Evolutionary conservation across 2,329 filamentous ascomycete species (phyloP), one percentile per base, ranked within the genome.

Genomic region (Byssothecium circinans): DNA sequence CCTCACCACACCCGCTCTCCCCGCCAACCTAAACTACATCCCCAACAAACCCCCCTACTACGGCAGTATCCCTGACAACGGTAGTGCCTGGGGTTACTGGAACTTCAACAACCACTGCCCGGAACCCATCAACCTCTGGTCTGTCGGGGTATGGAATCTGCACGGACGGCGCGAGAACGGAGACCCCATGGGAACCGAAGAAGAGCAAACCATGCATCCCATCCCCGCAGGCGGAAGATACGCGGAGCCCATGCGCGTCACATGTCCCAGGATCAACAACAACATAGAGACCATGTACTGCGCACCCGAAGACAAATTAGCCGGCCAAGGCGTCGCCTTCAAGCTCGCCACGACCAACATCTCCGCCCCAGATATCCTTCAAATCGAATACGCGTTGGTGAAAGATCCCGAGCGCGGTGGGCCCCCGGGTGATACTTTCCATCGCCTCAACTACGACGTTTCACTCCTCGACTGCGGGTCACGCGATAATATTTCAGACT

Each of bases 371-470:
- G 36, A 49, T 15, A 18, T 38, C 5, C 43, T 58, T 19, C 53
- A 58, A 32, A 12, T 58, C 4, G 50, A 58, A 22, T 56, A 56
- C 41, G 41, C 49, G 11, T 39, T 57, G 12, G 34, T 41, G 5
- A 22, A 46, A 23, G 39, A 54, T 17, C 41, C 42, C n/a, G 32
- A 35, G 7, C 15, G 5, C 3, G 20, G 12, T n/a, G n/a, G n/a
- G n/a, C n/a, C n/a, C n/a, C n/a, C n/a, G 1, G 33, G 17, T 4
- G 37, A 51, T 12, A 22, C 18, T 2, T 52, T 51, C 32, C 27
- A 39, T 10, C 20, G 45, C n/a, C 22, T 54, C 8, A 27, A 41
- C 30, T 54, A 52, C 46, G 52, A 54, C 20, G 22, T 52, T 3
- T 45, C 33, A 18, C 18, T 52, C 11, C 35, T 54, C 1, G 46